Base-by-base conservation (phyloP, 177 flowering plant genomes). In the Telopea speciosissima region DNA sequence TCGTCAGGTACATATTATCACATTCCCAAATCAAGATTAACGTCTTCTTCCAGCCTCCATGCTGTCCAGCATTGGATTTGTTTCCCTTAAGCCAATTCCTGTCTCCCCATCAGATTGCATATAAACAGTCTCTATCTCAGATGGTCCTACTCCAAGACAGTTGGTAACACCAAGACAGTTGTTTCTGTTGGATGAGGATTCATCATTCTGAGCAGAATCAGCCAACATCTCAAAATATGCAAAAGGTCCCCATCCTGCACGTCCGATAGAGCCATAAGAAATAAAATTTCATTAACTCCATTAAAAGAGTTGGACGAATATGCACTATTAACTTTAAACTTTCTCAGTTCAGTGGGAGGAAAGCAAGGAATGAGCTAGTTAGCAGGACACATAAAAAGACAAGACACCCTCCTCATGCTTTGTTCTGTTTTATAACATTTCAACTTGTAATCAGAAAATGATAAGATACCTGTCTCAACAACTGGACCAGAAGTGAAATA, bases 201-300 rank as follows among this genome's bases (percentile, higher is more conserved):
- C 19, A 16, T 19, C 58, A 52, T 52, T 52, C 5, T 19, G 40
- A 8, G 40, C 21, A 24, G 65, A 11, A 31, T 62, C 65, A 1
- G 24, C 65, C 65, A 62, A 62, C 65, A 62, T 26, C 65, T 26
- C 21, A 19, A 62, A 62, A 62, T 62, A 62, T 25, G 33, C 33
- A 25, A 24, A 26, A 12, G 36, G 36, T 7, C 36, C 36, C 36
- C 65, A 62, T 4, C 65, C 65, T 62, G 25, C 65, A 26, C 13
- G 25, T 19, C 65, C 33, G 26, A 25, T 24, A 26, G 17, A 26
- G 40, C 40, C 40, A 36, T 2, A 36, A 36, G 40, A 36, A 36
- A 36, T 36, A 36, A 8, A 36, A 36, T 4, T 36, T 2, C 40
- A 36, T 36, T 36, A 36, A 36, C 40, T 36, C 40, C 8, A 36